A percentile compares a stretch with the other conserved stretches of the same genome.
Conservation (phyloP, 768 basidiomycete genomes). For the Suillus decipiens region DNA sequence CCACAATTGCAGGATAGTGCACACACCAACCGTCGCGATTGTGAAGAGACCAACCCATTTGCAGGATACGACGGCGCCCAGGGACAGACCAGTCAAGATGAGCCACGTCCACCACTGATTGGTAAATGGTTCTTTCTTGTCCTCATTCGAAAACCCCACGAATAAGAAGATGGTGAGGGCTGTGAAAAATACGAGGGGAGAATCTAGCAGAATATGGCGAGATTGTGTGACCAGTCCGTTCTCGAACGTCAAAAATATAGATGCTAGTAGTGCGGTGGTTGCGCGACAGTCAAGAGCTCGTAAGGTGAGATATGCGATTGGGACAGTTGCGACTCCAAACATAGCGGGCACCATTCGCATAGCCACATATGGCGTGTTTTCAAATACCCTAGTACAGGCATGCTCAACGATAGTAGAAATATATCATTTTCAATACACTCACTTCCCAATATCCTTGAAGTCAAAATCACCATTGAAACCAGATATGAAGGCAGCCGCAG, state of each 20-base stretch:
- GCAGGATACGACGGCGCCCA: slow-evolving; percentile 91
- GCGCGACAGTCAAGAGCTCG: slow-evolving; percentile 91
- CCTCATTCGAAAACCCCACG: slow-evolving; percentile 89
- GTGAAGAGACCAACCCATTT: slow-evolving; percentile 99
- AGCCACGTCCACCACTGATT: slow-evolving; percentile 94
- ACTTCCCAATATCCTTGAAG: slow-evolving; percentile 98
- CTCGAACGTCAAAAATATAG: slow-evolving; percentile 93
- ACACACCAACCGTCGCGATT: slow-evolving; percentile 88
- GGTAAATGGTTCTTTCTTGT: slow-evolving; percentile 82
- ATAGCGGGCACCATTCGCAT: slow-evolving; percentile 96
- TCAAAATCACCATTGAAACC: slow-evolving; percentile 95
- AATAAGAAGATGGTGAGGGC: slow-evolving; percentile 86
- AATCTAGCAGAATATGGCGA: slow-evolving; percentile 95
- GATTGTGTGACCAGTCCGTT: slow-evolving; percentile 96
- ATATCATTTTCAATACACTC: slow-evolving; percentile 30
- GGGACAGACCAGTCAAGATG: slow-evolving; percentile 77
- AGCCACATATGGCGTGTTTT: slow-evolving; percentile 89
- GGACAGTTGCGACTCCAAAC: slow-evolving; percentile 87
- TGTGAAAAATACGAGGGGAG: slow-evolving; percentile 98
- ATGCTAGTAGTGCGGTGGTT: slow-evolving; percentile 87
- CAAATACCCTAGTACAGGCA: slow-evolving; percentile 62
- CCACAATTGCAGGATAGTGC: slow-evolving; percentile 89
- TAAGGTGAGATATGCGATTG: slow-evolving; percentile 90
- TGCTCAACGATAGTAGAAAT: background rate
- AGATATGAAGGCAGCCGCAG: slow-evolving; percentile 81